Evolutionary conservation across 352 stramenopile genomes (phyloP), one percentile per base, ranked within the genome.

Genomic region (Phytopythium boreale): DNA sequence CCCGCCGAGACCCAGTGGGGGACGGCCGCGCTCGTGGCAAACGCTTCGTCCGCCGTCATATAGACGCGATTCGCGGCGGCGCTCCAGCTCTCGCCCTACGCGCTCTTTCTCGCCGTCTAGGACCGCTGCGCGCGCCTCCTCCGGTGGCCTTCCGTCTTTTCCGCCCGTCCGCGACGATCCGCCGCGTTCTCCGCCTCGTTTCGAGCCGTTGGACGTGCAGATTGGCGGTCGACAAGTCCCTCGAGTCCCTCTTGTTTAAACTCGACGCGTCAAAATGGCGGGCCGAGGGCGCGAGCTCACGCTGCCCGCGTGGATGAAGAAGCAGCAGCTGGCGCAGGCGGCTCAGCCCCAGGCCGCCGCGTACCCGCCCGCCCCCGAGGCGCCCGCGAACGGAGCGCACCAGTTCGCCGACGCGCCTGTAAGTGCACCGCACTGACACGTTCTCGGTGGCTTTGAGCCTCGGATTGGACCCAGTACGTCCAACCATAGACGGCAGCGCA

Each of bases 281-380:
- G 88, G 86, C 24, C 81, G 88, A 47, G 88, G 88, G 74, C 82
- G 86, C 31, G 84, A 90, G 63, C 80, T 96, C 66, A 93, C 84
- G 72, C 76, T 96, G 56, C 88, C 88, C 24, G 88, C 88, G 67
- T 96, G 88, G 88, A 94, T 96, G 86, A 93, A 88, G 69, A 90
- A 94, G 70, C 80, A 90, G 66, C 80, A 93, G 59, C 49, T 56
- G 51, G 56, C 72, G 60, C 58, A 67, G 50, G 59, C 55, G 20
- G 56, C 47, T 31, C 41, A 37, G 49, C 63, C 29, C 43, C 59
- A 46, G 56, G 61, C 24, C 2, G 24, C 49, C 7, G 8, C 69
- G 26, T 39, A 58, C 29, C 53, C 55, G 11, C 52, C 64, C 46
- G 59, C 67, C 41, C 64, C 67, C 29, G 22, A 34, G 49, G 10